A percentile compares a stretch with the other conserved stretches of the same genome.
Evolutionary conservation across 2,329 filamentous ascomycete genomes (phyloP).

Genomic region (Verticillium klebahnii): DNA sequence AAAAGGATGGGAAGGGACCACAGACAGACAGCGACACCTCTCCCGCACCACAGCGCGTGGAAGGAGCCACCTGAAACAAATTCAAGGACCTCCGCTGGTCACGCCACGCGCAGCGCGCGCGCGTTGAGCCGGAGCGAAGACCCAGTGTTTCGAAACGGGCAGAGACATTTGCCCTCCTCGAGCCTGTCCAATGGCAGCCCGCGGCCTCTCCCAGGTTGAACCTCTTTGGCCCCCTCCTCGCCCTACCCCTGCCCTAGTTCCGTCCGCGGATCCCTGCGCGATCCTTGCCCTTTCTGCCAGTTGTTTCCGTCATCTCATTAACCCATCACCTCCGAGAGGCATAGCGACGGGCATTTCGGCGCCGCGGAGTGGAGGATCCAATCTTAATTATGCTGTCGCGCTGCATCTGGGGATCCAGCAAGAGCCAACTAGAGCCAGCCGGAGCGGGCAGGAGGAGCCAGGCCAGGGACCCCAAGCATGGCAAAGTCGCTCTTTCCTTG

Average conservation of each 20-base stretch:
- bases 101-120: not conserved
- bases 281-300: conserved; percentile 3
- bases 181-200: not conserved
- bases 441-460: not conserved
- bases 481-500: not conserved
- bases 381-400: not conserved
- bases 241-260: not conserved
- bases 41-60: not conserved
- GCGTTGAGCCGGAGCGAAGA: not conserved
- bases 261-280: not conserved
- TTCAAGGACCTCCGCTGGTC: conserved; percentile 9
- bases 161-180: not conserved
- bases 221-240: not conserved
- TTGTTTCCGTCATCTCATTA: conserved; percentile 2
- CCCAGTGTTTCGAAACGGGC: conserved; percentile 4
- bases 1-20: not conserved
- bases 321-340: not conserved
- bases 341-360: not conserved
- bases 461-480: not conserved
- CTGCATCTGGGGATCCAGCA: not conserved
- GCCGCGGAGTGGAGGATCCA: not conserved
- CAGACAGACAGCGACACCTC: not conserved
- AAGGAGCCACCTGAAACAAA: conserved; percentile 13
- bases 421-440: not conserved
- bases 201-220: not conserved